Evolutionary conservation across 2,329 filamentous ascomycete genomes (phyloP).

Genomic region (Diaporthe ilicicola): DNA sequence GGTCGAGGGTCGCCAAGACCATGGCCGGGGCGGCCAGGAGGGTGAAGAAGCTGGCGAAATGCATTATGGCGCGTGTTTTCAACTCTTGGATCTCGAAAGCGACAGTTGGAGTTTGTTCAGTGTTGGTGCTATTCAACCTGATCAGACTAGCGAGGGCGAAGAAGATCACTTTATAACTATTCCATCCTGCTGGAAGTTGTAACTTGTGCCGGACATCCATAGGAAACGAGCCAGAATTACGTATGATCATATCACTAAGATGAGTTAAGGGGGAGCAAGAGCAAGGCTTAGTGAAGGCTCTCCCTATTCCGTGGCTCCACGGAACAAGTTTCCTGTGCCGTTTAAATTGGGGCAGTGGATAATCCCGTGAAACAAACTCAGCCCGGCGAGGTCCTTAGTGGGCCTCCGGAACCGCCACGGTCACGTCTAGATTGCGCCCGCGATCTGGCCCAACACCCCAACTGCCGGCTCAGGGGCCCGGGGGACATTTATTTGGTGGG

Average conservation of each 20-base stretch:
- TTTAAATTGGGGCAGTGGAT: slow-evolving; percentile 28
- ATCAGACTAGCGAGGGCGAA: neutral
- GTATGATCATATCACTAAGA: slow-evolving; percentile 22
- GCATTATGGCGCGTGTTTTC: slow-evolving; percentile 19
- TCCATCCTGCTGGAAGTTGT: neutral
- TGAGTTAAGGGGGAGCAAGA: neutral
- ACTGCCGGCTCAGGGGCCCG: neutral
- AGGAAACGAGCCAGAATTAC: neutral
- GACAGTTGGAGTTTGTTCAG: neutral
- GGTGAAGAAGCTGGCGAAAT: slow-evolving; percentile 25
- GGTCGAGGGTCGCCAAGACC: slow-evolving; percentile 42
- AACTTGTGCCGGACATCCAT: neutral
- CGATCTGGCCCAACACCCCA: slow-evolving; percentile 15
- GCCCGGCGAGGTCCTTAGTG: slow-evolving; percentile 13
- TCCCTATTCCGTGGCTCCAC: slow-evolving; percentile 15
- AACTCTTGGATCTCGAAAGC: neutral
- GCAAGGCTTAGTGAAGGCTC: neutral
- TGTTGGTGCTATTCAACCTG: neutral
- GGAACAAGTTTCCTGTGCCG: slow-evolving; percentile 20
- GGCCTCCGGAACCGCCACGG: slow-evolving; percentile 6
- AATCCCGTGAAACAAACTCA: slow-evolving; percentile 12
- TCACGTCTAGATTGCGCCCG: slow-evolving; percentile 9
- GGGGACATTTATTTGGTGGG: neutral
- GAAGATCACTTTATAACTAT: neutral
- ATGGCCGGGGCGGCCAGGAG: slow-evolving; percentile 25